Base-by-base conservation (phyloP, 305 asterid genomes). In the Fraxinus baroniana region DNA sequence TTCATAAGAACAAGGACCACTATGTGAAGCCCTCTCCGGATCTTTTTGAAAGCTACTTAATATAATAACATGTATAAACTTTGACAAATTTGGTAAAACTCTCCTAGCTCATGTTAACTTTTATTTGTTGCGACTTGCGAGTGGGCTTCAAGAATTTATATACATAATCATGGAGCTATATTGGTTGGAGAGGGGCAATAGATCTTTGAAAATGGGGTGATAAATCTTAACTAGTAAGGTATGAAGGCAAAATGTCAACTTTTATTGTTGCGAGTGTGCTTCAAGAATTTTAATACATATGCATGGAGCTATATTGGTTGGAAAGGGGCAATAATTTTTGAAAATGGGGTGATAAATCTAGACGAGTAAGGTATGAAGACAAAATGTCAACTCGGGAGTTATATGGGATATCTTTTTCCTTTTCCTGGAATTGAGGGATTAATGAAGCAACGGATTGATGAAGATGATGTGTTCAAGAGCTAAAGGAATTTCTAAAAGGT, bases 351-450 rank as follows among this genome's bases (percentile, higher is more conserved):
- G 26, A 12, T 49, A 70, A 35, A 46, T 71, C 46, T 22, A 71
- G 41, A 68, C n/a, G 7, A 33, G 7, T 33, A 32, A 72, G 24
- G 41, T 18, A 24, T 44, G 24, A 66, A 33, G 41, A 35, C 22
- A 10, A 82, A 55, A 9, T 78, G 55, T 28, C 26, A 77, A 72
- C 30, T 57, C 41, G 3, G 52, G 70, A 79, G 68, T 78, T 77
- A 28, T 44, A 77, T 68, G 10, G 35, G 10, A 32, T 24, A 52
- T 2, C 15, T 37, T 28, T 37, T 52, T 24, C 79, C 3, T 55
- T 78, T 60, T 26, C 66, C 30, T 71, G 30, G 71, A 83, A 28
- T 77, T 82, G 22, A 12, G 20, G 84, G 77, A 28, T 62, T 81
- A 44, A 9, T 24, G 57, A 39, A 1, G 72, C 49, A 26, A 79